Evolutionary conservation across 305 asterid species (phyloP).

Genomic region (Solanum chacoense): DNA sequence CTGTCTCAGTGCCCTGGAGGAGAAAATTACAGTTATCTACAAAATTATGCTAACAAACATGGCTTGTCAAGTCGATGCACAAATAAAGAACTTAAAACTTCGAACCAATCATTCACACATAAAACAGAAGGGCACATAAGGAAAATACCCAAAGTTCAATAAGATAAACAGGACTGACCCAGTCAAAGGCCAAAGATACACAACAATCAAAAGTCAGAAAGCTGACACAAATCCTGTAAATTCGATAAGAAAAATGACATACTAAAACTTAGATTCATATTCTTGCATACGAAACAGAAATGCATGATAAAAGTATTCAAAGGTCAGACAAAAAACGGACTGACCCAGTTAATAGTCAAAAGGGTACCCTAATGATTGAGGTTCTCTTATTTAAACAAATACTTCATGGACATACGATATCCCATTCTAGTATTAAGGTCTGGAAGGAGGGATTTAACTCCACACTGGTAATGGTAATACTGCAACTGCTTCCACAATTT

Average conservation of each 20-base stretch:
- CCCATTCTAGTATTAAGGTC: background rate
- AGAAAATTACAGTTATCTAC: background rate
- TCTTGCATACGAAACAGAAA: background rate
- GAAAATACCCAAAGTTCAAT: background rate
- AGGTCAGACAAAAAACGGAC: background rate
- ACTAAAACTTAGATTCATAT: background rate
- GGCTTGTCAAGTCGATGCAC: background rate
- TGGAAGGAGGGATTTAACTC: background rate
- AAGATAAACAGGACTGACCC: background rate
- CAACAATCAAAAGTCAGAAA: background rate
- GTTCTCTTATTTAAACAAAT: background rate
- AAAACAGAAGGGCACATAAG: background rate
- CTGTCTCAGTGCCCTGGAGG: constrained; percentile 29
- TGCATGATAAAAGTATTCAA: background rate
- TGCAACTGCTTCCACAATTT: background rate
- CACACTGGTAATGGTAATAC: background rate
- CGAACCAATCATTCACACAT: background rate
- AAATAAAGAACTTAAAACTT: background rate
- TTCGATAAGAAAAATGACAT: background rate
- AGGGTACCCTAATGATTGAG: background rate
- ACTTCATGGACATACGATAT: background rate
- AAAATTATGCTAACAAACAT: background rate
- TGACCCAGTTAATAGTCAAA: background rate
- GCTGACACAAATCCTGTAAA: background rate
- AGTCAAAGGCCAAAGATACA: background rate